Base-by-base conservation (phyloP, 176 grass and related monocot species). In the Pontederia paniculata region DNA sequence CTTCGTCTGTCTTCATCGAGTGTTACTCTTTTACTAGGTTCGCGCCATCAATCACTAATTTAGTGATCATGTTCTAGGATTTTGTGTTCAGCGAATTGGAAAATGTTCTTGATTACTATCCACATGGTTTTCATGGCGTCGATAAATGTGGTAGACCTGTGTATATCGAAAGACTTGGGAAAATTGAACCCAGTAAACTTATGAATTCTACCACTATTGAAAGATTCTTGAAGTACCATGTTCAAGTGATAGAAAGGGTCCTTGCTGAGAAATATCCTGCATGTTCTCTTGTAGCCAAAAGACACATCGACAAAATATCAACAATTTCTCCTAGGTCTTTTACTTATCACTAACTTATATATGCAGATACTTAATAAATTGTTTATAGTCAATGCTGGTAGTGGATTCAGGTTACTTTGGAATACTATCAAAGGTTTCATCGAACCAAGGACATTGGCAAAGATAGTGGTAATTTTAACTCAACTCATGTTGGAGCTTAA, bases 161-260 rank as follows among this genome's bases (percentile, higher is more conserved):
- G n/a, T n/a, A n/a, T n/a, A n/a, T n/a, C n/a, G n/a, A n/a, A n/a
- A n/a, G n/a, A n/a, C n/a, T n/a, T n/a, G n/a, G n/a, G n/a, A n/a
- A n/a, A n/a, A n/a, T n/a, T 22, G 90, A 96, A 57, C 76, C 70
- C 9, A 86, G 73, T 70, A 96, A 89, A 81, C 60, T 96, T 55
- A 22, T 96, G 60, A 82, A 81, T 65, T 81, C 86, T 49, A 96
- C 85, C 51, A 86, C 73, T 45, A 58, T 96, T 70, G 85, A 96
- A 71, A 82, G 79, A 8, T 96, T 86, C 68, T 55, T 96, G 63
- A 96, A 74, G 66, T 89, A 96, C 70, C 90, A 96, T 74, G 82
- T 89, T 66, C 83, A 82, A 68, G 82, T 78, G 47, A 86, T 89
- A 73, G 85, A 96, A 58, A 71, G 57, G 50, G 71, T 78, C 12